These are phyloP conservation scores for Lachnellula cervina DNA, from an alignment of 2,329 filamentous ascomycete species.

Conservation along the genomic window DNA sequence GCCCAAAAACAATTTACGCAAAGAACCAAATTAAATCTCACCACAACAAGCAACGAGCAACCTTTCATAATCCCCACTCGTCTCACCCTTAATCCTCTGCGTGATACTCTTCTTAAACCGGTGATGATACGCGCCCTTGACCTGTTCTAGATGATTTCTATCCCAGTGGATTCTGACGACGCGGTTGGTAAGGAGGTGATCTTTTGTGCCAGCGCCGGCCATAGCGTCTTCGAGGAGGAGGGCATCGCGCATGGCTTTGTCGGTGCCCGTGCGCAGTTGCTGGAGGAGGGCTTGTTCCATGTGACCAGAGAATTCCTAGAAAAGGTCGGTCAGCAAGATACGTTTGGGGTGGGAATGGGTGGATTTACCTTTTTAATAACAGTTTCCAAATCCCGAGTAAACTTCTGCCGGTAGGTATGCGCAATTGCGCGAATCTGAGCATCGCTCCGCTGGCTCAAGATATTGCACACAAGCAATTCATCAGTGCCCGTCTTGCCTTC, in stretches of 20 bases:
- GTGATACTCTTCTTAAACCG: constrained; percentile 64
- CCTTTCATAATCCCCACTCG: constrained; percentile 75
- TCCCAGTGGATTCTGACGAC: constrained; percentile 84
- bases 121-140: constrained; percentile 72
- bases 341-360: constrained; percentile 1
- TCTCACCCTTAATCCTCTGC: constrained; percentile 72
- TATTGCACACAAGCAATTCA: constrained; percentile 70
- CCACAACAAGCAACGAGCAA: constrained; percentile 64
- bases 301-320: constrained; percentile 77
- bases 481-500: constrained; percentile 70
- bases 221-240: constrained; percentile 79
- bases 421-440: constrained; percentile 79
- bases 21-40: constrained; percentile 12
- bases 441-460: constrained; percentile 71
- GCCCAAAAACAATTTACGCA: no score
- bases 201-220: constrained; percentile 83
- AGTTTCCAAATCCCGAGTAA: constrained; percentile 63
- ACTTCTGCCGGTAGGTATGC: constrained; percentile 68
- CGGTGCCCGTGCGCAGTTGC: constrained; percentile 71
- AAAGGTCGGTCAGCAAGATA: constrained; percentile 9
- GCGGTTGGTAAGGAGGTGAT: constrained; percentile 71
- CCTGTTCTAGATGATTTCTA: constrained; percentile 64
- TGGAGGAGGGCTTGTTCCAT: constrained; percentile 81
- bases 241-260: constrained; percentile 82
- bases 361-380: constrained; percentile 62